Base-by-base conservation (phyloP, 2,329 filamentous ascomycete genomes). In the Acrodontium crateriforme region DNA sequence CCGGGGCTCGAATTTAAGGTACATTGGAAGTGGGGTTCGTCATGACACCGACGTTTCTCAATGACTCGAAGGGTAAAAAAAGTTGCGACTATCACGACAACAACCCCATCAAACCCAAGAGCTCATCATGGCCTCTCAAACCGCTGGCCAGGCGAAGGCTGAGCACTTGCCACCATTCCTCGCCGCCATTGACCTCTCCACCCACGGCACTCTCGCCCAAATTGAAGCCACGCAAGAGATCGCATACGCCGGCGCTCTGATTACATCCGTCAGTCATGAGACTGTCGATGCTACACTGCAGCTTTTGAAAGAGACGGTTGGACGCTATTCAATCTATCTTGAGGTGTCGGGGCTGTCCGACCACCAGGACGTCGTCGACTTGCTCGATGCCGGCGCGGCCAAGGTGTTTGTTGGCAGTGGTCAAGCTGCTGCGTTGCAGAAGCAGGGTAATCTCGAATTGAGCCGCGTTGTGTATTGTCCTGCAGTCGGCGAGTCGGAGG, bases 361-460 rank as follows among this genome's bases (percentile, higher is more conserved):
- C 8, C 61, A 63, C 30, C 77, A 84, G 40, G 78, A 91, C 38
- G 63, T 95, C 18, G 59, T 87, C 29, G 69, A 78, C 25, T 66
- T 95, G 18, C 71, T 98, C 31, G 81, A 98, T 52, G 71, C 74
- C 38, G 89, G 89, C 34, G 83, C 84, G 5, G 71, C 74, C 28
- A 89, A 78, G 51, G 77, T 89, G 37, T 89, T 95, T 52, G 79
- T 93, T 27, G 68, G 69, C 11, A 68, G 74, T 25, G 65, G 74
- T 31, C 78, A 83, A 50, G 60, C 91, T 29, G 60, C 63, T 21
- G 53, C 59, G 11, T 55, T 78, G 23, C 56, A 64, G 28, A 42
- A 58, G 26, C 56, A 64, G 40, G 55, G 64, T 40, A 63, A 64
- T 16, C 58, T 74, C 23, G 58, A 64, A 34, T 60, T 65, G 6